Evolutionary conservation across 1,284 basidiomycete species (phyloP), one percentile per base, ranked within the genome.

Genomic region (Farysia itapuensis): DNA sequence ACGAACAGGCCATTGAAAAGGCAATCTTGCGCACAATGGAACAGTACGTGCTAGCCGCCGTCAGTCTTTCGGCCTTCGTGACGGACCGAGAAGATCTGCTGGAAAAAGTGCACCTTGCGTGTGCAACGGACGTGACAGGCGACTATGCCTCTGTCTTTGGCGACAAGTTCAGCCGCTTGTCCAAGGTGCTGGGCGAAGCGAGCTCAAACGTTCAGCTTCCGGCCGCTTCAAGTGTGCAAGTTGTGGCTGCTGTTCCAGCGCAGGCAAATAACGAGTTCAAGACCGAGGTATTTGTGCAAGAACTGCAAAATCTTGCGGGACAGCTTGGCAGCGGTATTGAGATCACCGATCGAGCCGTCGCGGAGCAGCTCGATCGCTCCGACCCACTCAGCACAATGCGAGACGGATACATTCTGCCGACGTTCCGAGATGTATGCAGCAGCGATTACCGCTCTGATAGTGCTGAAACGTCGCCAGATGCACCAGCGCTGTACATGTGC

Each of bases 401-500:
- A 3, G 39, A 59, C 15, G 48, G 45, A 15, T 68, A 66, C 39
- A 50, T 57, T 26, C 43, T 68, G 8, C 66, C 66, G 30, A 65
- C 52, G 4, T 48, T 66, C 43, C 48, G 40, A 22, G 63, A 63
- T 40, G 59, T 67, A 19, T 56, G 57, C 49, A 39, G 44, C 34
- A 26, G 45, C 5, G 45, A 43, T 37, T 56, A 57, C 20, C 9
- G 18, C 1, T 38, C 41, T 18, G 36, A 24, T 14, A 44, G 46
- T 5, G 37, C 56, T 12, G 63, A 60, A 22, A 60, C 51, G 0
- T 36, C 48, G 1, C 45, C 57, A 11, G 44, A 50, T 26, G 61
- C 47, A 24, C 36, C 51, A 20, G 49, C 84, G 75, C 84, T 86
- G 30, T 99, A 98, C 78, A 85, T 99, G 39, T 95, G 90, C 77